Base-by-base conservation (phyloP, 2,329 filamentous ascomycete genomes). In the Pseudogymnoascus sp. region DNA sequence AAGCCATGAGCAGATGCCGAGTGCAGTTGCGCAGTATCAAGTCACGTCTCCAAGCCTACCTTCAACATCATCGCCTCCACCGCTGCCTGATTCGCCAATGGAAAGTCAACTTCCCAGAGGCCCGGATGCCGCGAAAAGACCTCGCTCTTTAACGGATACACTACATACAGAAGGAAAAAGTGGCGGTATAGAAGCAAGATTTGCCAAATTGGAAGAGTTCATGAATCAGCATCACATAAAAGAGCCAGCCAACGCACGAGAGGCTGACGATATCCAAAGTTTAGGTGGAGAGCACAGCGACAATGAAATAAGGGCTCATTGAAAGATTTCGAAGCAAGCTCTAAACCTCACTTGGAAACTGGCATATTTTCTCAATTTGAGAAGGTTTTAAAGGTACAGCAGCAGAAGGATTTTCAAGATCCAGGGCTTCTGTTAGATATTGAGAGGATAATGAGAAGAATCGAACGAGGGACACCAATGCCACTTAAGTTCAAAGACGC, bases 401-500 rank as follows among this genome's bases (percentile, higher is more conserved):
- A 27, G 10, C 10, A 44, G 63, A 44, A 10, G 60, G 61, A 17
- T 60, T 36, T 27, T 38, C 63, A 21, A 61, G 73, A 3, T 72
- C 74, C 38, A 71, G 73, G 58, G 71, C 70, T 15, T 2, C 41
- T 44, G 6, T 1, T 27, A 8, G 41, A 44, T 21, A 10, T 44
- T 44, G 41, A 27, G 75, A 74, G 61, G 71, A 68, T 5, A 70
- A 69, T 17, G 71, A 68, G 2, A 74, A 71, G 6, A 76, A 73
- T 69, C 68, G 15, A 71, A 71, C 15, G 75, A 77, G 5, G 80
- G 78, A 7, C 76, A 78, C 62, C 79, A 81, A n/a, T n/a, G 21
- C 89, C 89, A 2, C 89, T 96, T 73, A 87, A 86, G 67, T 95
- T 94, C 77, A 93, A 93, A 75, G 92, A 96, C 71, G 91, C 91